A percentile compares a stretch with the other conserved stretches of the same genome.
These are phyloP conservation scores for Calocera viscosa DNA, from an alignment of 768 basidiomycete species.

Conservation along the genomic window DNA sequence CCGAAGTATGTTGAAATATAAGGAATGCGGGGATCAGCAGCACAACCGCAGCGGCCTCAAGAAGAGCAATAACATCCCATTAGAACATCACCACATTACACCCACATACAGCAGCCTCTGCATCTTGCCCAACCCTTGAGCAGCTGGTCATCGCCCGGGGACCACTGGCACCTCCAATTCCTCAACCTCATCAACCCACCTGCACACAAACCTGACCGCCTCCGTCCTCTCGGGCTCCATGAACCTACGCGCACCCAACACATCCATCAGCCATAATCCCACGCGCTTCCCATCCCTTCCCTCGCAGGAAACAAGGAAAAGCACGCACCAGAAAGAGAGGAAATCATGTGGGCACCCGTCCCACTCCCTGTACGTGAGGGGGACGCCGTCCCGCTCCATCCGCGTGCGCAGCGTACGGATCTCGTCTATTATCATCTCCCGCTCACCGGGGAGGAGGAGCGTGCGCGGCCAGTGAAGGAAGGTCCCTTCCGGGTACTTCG, in stretches of 20 bases:
- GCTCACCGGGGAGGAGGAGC: conserved; percentile 46
- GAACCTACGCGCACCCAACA: neutral
- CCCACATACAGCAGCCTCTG: no score
- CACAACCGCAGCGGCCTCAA: no score
- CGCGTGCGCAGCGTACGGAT: conserved; percentile 35
- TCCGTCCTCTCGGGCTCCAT: conserved; percentile 3
- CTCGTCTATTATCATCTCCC: conserved; percentile 45
- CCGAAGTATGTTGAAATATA: no score
- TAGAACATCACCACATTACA: no score
- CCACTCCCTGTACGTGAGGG: neutral
- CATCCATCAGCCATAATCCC: neutral
- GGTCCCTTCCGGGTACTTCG: conserved; percentile 23
- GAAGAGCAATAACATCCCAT: no score
- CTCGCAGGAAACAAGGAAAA: neutral
- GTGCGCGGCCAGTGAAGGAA: conserved; percentile 51
- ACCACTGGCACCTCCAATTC: neutral
- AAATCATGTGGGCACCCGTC: neutral
- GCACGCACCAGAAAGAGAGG: neutral
- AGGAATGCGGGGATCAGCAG: no score
- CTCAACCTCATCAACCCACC: neutral
- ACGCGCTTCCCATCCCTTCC: no score
- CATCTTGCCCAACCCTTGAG: no score
- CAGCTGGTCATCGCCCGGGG: no score
- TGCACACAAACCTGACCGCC: neutral
- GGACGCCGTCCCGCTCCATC: conserved; percentile 35